A percentile compares a stretch with the other conserved stretches of the same genome.
phyloP scores from a whole-genome alignment of 2,329 filamentous ascomycete genomes.

The Fusarium sublunatum region DNA sequence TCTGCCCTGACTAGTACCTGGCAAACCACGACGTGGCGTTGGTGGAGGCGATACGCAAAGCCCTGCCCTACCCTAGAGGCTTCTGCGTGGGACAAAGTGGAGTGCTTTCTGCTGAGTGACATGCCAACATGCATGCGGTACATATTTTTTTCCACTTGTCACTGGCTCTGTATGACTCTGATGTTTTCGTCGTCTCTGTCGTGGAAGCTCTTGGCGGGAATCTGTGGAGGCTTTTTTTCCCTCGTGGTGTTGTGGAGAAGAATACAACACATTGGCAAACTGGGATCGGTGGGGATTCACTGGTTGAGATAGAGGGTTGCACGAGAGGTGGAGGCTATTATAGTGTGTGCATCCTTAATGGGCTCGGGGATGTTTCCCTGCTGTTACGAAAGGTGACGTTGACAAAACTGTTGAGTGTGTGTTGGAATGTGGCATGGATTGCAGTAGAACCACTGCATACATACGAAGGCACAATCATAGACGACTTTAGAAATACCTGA shows the following conservation, averaged over 20 bases:
- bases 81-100: neutral
- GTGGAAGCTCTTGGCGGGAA: slow-evolving; percentile 3
- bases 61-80: slow-evolving; percentile 28
- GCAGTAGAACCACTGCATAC: neutral
- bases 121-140: slow-evolving; percentile 2
- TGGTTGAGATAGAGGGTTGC: slow-evolving; percentile 3
- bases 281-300: neutral
- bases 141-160: slow-evolving; percentile 3
- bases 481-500: no score
- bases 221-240: neutral
- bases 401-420: neutral
- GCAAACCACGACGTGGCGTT: slow-evolving; percentile 39
- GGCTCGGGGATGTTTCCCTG: neutral
- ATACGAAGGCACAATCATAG: neutral
- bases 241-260: slow-evolving; percentile 12
- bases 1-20: slow-evolving; percentile 39
- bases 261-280: neutral
- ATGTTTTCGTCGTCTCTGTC: slow-evolving; percentile 8
- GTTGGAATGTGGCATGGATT: neutral
- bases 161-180: slow-evolving; percentile 3
- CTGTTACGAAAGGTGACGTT: neutral
- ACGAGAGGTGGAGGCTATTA: slow-evolving; percentile 14
- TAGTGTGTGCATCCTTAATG: slow-evolving; percentile 32
- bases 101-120: slow-evolving; percentile 7
- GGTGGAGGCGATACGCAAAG: slow-evolving; percentile 20